Evolutionary conservation across 75 land plant species (phyloP).

Genomic region (Cryptomeria japonica): DNA sequence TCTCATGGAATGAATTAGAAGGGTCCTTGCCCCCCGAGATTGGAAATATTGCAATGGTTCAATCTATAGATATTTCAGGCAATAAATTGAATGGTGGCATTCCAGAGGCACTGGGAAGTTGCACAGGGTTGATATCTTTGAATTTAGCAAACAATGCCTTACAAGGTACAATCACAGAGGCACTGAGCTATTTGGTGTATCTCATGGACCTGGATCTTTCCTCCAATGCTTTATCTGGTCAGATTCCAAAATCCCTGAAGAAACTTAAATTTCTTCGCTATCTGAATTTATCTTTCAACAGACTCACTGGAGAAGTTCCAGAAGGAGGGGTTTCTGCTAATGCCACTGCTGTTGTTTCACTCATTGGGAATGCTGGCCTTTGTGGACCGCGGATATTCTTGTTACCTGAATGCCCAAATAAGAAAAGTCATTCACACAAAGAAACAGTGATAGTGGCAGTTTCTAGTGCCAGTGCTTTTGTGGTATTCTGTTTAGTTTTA

Average conservation of each 20-base stretch:
- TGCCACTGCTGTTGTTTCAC: background rate
- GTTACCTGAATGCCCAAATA: background rate
- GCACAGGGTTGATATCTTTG: background rate
- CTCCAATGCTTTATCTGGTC: background rate
- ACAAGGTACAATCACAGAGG: background rate
- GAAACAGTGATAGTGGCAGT: background rate
- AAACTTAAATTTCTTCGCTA: background rate
- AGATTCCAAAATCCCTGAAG: background rate
- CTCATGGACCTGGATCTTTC: background rate
- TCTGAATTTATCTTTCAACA: slow-evolving; percentile 5
- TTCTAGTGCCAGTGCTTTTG: background rate
- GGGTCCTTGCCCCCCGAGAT: background rate
- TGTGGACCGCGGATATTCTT: background rate
- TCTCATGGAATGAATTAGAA: slow-evolving; percentile 2
- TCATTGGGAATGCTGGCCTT: slow-evolving; percentile 3
- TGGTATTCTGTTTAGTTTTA: background rate
- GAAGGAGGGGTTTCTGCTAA: background rate
- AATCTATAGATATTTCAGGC: background rate
- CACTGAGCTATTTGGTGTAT: background rate
- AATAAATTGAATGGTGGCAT: background rate
- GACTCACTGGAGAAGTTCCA: background rate
- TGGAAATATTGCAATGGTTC: slow-evolving; percentile 1
- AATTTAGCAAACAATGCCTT: background rate
- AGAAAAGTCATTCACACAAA: background rate
- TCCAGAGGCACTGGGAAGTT: background rate